Conservation (phyloP, 768 basidiomycete genomes). For the Leccinum barrowsii region DNA sequence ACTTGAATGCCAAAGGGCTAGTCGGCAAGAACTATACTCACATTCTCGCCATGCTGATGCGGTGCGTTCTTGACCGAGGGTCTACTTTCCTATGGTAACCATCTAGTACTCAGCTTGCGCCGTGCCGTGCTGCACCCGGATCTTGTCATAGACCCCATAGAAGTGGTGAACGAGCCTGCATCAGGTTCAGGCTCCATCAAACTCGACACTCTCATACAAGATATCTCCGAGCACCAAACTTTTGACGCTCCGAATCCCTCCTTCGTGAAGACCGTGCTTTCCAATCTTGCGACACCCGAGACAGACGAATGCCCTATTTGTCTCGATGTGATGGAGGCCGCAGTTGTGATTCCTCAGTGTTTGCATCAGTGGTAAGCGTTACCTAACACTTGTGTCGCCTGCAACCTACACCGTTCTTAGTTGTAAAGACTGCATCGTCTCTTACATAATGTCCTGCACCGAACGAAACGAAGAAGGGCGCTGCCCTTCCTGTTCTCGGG, state of each 20-base stretch:
- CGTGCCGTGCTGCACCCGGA: constrained; percentile 91
- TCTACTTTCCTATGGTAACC: constrained; percentile 5
- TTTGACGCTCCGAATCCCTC: constrained; percentile 32
- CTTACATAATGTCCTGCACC: constrained; percentile 64
- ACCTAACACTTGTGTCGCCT: background rate
- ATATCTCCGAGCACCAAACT: constrained; percentile 40
- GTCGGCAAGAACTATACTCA: constrained; percentile 80
- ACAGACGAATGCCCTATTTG: constrained; percentile 81
- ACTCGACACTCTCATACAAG: constrained; percentile 56
- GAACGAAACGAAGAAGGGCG: constrained; percentile 65
- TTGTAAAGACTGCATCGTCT: constrained; percentile 88
- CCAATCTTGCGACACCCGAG: constrained; percentile 47
- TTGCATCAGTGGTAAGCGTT: constrained; percentile 64
- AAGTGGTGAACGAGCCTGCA: constrained; percentile 34
- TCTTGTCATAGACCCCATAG: constrained; percentile 62
- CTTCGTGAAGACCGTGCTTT: constrained; percentile 64
- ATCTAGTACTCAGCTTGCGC: constrained; percentile 54
- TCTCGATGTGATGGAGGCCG: constrained; percentile 69
- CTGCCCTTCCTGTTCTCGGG: constrained; percentile 78
- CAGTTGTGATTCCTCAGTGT: constrained; percentile 69
- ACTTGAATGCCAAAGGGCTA: constrained; percentile 59
- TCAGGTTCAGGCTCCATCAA: constrained; percentile 41
- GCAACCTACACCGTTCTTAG: constrained; percentile 35
- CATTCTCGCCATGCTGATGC: constrained; percentile 93
- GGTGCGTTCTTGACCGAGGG: constrained; percentile 42